Conservation (phyloP, 164 flowering plant species). For the Tetrastigma voinierianum region DNA sequence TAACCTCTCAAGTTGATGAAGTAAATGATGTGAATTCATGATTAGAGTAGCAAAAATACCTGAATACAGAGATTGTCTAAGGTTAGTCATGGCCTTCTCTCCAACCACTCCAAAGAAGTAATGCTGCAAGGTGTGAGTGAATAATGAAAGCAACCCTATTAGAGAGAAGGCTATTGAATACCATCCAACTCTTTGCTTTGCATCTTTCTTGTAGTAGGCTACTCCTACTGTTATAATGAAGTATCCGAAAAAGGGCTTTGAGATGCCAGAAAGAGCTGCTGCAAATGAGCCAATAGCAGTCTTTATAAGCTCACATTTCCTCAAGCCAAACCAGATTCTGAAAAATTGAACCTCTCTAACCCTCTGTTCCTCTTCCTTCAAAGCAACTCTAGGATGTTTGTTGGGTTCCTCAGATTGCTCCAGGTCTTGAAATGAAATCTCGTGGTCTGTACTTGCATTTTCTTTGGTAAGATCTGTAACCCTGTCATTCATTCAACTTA, state of each 20-base stretch:
- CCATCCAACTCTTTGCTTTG: slow-evolving; percentile 41
- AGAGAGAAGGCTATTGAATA: slow-evolving; percentile 40
- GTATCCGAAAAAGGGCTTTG: slow-evolving; percentile 71
- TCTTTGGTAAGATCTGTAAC: slow-evolving; percentile 21
- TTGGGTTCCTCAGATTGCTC: slow-evolving; percentile 15
- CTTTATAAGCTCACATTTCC: slow-evolving; percentile 32
- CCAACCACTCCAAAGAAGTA: slow-evolving; percentile 65
- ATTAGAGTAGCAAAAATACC: slow-evolving; percentile 23
- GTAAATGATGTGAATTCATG: not conserved
- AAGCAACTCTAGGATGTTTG: slow-evolving; percentile 6
- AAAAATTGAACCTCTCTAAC: slow-evolving; percentile 23
- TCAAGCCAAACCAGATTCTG: slow-evolving; percentile 47
- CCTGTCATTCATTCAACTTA: slow-evolving; percentile 23
- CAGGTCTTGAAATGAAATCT: slow-evolving; percentile 17
- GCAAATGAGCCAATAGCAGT: slow-evolving; percentile 49
- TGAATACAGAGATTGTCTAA: slow-evolving; percentile 54
- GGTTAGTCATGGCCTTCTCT: slow-evolving; percentile 67
- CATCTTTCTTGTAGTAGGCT: slow-evolving; percentile 41
- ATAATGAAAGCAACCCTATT: slow-evolving; percentile 52
- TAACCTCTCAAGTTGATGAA: not conserved
- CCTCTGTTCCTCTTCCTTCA: slow-evolving; percentile 15
- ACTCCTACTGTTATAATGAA: slow-evolving; percentile 76
- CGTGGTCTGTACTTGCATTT: slow-evolving; percentile 5
- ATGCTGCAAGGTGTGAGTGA: slow-evolving; percentile 64
- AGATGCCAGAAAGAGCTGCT: slow-evolving; percentile 72